phyloP scores from a whole-genome alignment of 2,329 filamentous ascomycete genomes.

The Fusarium armeniacum region DNA sequence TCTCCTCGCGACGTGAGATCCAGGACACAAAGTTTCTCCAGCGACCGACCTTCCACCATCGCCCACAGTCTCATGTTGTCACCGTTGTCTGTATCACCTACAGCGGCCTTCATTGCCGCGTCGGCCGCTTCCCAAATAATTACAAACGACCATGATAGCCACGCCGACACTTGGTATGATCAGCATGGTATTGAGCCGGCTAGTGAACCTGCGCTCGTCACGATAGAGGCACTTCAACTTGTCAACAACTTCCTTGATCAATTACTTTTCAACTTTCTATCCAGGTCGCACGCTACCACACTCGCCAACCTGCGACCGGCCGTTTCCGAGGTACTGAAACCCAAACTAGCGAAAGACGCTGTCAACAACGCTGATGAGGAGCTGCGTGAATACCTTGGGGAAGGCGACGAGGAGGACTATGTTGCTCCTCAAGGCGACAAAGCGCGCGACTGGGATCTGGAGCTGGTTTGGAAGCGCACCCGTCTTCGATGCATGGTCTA shows the following conservation, averaged over 20 bases:
- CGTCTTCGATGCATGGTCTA: slow-evolving; percentile 98
- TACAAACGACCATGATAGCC: slow-evolving; percentile 86
- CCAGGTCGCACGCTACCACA: slow-evolving; percentile 81
- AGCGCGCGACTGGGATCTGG: slow-evolving; percentile 83
- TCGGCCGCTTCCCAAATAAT: slow-evolving; percentile 93
- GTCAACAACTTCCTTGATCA: slow-evolving; percentile 96
- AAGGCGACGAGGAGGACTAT: slow-evolving; percentile 80
- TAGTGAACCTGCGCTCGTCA: slow-evolving; percentile 78
- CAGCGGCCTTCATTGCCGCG: slow-evolving; percentile 87
- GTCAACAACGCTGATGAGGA: slow-evolving; percentile 88
- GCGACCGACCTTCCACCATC: slow-evolving; percentile 75
- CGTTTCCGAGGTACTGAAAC: slow-evolving; percentile 88
- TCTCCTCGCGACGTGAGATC: slow-evolving; percentile 59
- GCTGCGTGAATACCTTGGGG: slow-evolving; percentile 87
- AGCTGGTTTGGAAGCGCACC: slow-evolving; percentile 93
- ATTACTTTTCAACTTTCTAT: slow-evolving; percentile 91
- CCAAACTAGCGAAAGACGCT: slow-evolving; percentile 87
- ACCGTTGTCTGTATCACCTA: slow-evolving; percentile 77
- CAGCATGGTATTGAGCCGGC: slow-evolving; percentile 75
- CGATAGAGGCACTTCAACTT: slow-evolving; percentile 78
- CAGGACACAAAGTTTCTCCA: slow-evolving; percentile 75
- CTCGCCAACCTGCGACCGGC: slow-evolving; percentile 83
- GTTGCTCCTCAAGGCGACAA: slow-evolving; percentile 65
- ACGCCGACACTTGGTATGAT: slow-evolving; percentile 77
- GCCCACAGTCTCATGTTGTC: slow-evolving; percentile 73